Conservation (phyloP, 1,139 yeast species). For the Suhomyces chickasaworum region DNA sequence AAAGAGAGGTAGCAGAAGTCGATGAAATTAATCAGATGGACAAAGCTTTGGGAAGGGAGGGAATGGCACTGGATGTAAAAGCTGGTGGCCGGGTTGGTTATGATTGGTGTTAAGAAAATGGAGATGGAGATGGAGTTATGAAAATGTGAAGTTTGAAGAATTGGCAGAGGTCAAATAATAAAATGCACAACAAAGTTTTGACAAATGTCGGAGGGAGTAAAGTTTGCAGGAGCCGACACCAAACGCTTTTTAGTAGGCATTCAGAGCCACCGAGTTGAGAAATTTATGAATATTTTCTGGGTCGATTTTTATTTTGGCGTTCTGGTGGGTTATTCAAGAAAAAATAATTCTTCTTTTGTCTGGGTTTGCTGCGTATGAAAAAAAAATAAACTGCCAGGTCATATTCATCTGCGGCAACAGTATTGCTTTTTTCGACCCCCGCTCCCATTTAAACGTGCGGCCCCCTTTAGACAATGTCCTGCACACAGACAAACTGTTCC, state of each 20-base stretch:
- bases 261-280: constrained; percentile 10
- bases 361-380: background rate
- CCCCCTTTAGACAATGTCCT: background rate
- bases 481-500: background rate
- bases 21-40: background rate
- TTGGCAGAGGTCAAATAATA: constrained; percentile 11
- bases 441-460: constrained; percentile 2
- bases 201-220: constrained; percentile 12
- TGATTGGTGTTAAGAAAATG: background rate
- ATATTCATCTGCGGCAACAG: background rate
- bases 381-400: constrained; percentile 1
- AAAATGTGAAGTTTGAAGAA: constrained; percentile 12
- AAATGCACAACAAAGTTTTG: constrained; percentile 10
- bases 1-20: background rate
- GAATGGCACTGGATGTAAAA: background rate
- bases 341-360: constrained; percentile 2
- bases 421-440: constrained; percentile 3
- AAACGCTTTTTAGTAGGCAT: constrained; percentile 11
- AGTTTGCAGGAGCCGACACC: constrained; percentile 9
- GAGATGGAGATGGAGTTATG: constrained; percentile 3
- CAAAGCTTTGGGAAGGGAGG: background rate
- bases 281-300: constrained; percentile 2
- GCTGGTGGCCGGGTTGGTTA: constrained; percentile 2
- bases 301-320: background rate
- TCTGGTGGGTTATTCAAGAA: background rate